phyloP scores from a whole-genome alignment of 169 alveolate species.

The Plasmodium ovale region DNA sequence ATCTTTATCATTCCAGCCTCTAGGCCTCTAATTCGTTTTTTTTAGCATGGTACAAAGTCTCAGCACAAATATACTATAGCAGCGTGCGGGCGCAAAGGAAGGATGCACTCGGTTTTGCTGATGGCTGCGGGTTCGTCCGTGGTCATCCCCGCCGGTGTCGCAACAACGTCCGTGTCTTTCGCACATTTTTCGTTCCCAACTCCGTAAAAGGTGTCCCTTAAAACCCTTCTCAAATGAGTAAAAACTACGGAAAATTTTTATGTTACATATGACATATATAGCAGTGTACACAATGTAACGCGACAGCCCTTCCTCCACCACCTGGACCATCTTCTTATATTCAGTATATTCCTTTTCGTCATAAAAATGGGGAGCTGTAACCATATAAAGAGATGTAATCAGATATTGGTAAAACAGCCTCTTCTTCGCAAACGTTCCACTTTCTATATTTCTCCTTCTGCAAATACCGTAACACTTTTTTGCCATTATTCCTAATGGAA shows the following conservation, averaged over 20 bases:
- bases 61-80: neutral
- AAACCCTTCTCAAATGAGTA: conserved; percentile 6
- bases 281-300: neutral
- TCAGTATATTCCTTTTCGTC: neutral
- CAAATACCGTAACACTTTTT: too few relatives aligned
- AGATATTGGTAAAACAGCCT: conserved; percentile 3
- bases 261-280: neutral
- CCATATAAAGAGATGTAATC: neutral
- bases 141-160: neutral
- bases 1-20: neutral
- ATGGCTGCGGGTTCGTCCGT: neutral
- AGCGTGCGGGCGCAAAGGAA: conserved; percentile 1
- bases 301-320: neutral
- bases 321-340: neutral
- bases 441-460: neutral
- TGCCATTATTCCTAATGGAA: too few relatives aligned
- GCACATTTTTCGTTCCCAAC: neutral
- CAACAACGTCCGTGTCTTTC: neutral
- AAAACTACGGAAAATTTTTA: conserved; percentile 12
- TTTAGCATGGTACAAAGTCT: neutral
- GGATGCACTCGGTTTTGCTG: too few relatives aligned
- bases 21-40: neutral
- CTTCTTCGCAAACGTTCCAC: neutral
- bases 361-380: neutral
- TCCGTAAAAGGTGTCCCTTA: neutral